Evolutionary conservation across 1,284 basidiomycete species (phyloP).

Genomic region (Cutaneotrichosporon sp.): DNA sequence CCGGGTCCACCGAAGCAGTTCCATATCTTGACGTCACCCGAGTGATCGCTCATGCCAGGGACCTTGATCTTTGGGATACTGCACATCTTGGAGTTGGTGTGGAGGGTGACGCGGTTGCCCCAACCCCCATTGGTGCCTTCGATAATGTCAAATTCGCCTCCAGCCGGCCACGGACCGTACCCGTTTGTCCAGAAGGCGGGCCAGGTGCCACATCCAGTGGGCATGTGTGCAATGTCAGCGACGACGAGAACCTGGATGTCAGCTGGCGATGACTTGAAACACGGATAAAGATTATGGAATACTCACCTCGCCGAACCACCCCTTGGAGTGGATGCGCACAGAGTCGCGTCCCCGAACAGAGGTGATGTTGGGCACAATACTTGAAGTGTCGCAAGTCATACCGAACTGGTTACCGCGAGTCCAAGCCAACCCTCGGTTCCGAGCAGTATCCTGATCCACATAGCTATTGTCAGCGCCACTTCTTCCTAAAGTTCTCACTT

Average conservation of each 20-base stretch:
- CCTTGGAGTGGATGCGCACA: slow-evolving; percentile 45
- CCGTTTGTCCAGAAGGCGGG: slow-evolving; percentile 67
- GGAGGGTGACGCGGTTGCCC: slow-evolving; percentile 15
- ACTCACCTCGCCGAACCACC: slow-evolving; percentile 45
- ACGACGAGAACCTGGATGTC: slow-evolving; percentile 25
- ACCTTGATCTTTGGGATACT: slow-evolving; percentile 52
- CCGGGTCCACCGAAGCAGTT: slow-evolving; percentile 58
- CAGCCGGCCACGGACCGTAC: slow-evolving; percentile 63
- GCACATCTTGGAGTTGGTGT: slow-evolving; percentile 55
- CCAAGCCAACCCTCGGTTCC: slow-evolving; percentile 14
- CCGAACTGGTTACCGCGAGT: slow-evolving; percentile 14
- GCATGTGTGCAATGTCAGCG: slow-evolving; percentile 51
- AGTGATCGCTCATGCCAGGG: slow-evolving; percentile 59
- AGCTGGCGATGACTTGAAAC: background rate
- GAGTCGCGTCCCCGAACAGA: slow-evolving; percentile 44
- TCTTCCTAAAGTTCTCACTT: slow-evolving; percentile 18
- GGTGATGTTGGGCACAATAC: slow-evolving; percentile 19
- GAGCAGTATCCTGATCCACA: background rate
- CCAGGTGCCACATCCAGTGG: slow-evolving; percentile 57
- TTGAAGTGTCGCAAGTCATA: slow-evolving; percentile 41
- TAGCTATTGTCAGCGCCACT: background rate
- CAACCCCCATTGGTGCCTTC: slow-evolving; percentile 58
- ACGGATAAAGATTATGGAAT: background rate
- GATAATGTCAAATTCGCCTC: slow-evolving; percentile 81
- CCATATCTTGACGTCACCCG: slow-evolving; percentile 43